Evolutionary conservation across 2,329 filamentous ascomycete species (phyloP), one percentile per base, ranked within the genome.

Genomic region (Exophiala viscosa): DNA sequence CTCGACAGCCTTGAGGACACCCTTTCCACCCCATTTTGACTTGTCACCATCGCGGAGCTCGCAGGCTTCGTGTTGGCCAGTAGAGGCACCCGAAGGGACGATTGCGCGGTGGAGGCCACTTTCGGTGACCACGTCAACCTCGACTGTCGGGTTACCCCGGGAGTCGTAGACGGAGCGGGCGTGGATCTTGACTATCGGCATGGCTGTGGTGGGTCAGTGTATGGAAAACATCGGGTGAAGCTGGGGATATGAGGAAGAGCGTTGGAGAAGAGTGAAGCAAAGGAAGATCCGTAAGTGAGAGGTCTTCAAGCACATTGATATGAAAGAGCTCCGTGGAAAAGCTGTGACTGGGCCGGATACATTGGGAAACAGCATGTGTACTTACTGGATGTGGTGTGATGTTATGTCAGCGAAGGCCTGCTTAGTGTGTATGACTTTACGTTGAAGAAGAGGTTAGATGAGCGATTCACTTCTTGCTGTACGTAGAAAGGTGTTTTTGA

Each of bases 81-180:
- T 96, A 67, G 92, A 96, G 69, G 92, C 92, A 74, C 92, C 92
- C 63, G 91, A 96, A 68, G 92, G 92, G 60, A 97, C 92, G 72
- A 96, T 96, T 73, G 92, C 91, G 71, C 92, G 90, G 85, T 96
- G 91, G 61, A 97, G 86, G 70, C 92, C 92, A 67, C 88, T 95
- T 80, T 95, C 90, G 66, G 91, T 96, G 77, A 95, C 87, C 67
- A 96, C 84, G 73, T 96, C 92, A 69, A 97, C 92, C 83, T 97
- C 92, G 70, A 96, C 92, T 72, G 93, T 99, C 69, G 93, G 93
- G 86, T 99, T 99, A 73, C 84, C 84, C 65, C 93, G 92, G 74
- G 93, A 97, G 84, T 99, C 93, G 84, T 92, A 99, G 80, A 99
- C 90, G 70, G 87, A 91, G 72, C 93, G 88, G 70, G 88, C 88